Conservation (phyloP, 257 asterid species). For the Leonotis leonurus region DNA sequence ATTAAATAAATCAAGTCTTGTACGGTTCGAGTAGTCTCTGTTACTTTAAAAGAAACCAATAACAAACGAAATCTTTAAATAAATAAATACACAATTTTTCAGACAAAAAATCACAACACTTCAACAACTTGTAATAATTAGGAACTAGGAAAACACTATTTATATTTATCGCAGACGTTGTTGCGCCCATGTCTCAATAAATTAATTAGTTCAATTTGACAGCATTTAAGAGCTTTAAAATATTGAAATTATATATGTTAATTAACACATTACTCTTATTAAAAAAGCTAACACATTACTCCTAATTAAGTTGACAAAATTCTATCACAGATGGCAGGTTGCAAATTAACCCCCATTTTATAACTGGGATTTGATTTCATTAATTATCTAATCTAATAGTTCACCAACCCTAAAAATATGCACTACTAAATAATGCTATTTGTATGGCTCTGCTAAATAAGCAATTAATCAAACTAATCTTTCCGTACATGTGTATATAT, state of each 20-base stretch:
- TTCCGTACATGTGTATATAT: not conserved
- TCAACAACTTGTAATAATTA: not conserved
- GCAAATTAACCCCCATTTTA: not conserved
- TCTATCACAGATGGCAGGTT: slow-evolving; percentile 19
- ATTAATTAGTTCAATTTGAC: slow-evolving; percentile 3
- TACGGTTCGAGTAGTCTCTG: too few relatives aligned
- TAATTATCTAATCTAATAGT: slow-evolving; percentile 10
- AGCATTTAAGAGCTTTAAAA: not conserved
- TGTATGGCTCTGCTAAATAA: not conserved
- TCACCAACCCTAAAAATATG: slow-evolving; percentile 12
- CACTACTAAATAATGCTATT: not conserved
- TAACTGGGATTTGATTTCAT: slow-evolving; percentile 18
- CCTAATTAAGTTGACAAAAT: slow-evolving; percentile 14
- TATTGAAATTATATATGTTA: not conserved
- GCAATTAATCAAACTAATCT: not conserved
- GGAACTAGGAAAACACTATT: not conserved
- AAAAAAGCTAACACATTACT: too few relatives aligned
- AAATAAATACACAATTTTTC: too few relatives aligned
- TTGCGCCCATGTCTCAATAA: slow-evolving; percentile 18
- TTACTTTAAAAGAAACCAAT: too few relatives aligned
- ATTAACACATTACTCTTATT: not conserved
- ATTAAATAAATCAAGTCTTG: too few relatives aligned
- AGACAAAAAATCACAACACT: not conserved
- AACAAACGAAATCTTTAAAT: too few relatives aligned
- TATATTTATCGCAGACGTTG: slow-evolving; percentile 2